Base-by-base conservation (phyloP, 2,329 filamentous ascomycete genomes). In the Alternaria gaisen region DNA sequence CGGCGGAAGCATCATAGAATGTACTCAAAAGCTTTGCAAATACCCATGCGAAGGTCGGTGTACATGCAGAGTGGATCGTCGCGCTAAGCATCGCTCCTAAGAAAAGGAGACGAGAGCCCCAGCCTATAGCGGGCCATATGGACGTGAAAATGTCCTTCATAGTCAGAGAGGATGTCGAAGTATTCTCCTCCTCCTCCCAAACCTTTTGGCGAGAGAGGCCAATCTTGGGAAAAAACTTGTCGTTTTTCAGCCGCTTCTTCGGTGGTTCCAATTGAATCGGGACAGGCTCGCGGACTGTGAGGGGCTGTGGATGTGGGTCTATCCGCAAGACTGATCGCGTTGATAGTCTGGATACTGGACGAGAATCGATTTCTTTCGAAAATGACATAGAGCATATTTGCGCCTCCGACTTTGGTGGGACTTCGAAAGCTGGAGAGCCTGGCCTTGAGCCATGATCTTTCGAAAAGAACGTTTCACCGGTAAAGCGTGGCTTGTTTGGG, bases 1-100 rank as follows among this genome's bases (percentile, higher is more conserved):
- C 84, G 51, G 84, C 79, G 0, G 77, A 77, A 0, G 82, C 71
- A 0, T 85, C 76, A 77, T 90, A 92, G 74, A 95, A 92, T 0
- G 89, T 89, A 2, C 82, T 80, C 0, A 97, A 84, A 0, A 97
- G 84, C 57, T 89, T 87, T 0, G 92, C 87, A 52, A 97, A 89
- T 9, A 91, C 83, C 73, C 86, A 93, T 0, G 92, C 90, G 69
- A 97, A 97, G 0, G 87, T 81, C 0, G 93, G 91, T 0, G 90
- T 91, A 26, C 86, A 84, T 4, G 84, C 86, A 4, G 91, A 90
- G 47, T 91, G 88, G 0, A 90, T 68, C 1, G 90, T 69, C 30
- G 90, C 88, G 44, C 85, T 83, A 0, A 86, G n/a, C 10, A 92
- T 78, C 1, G 89, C 92, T 2, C 86, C 55, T 0, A 90, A 28